Evolutionary conservation across 192 early-diverging fungal genomes (phyloP).

Genomic region (Gonapodya sp.): DNA sequence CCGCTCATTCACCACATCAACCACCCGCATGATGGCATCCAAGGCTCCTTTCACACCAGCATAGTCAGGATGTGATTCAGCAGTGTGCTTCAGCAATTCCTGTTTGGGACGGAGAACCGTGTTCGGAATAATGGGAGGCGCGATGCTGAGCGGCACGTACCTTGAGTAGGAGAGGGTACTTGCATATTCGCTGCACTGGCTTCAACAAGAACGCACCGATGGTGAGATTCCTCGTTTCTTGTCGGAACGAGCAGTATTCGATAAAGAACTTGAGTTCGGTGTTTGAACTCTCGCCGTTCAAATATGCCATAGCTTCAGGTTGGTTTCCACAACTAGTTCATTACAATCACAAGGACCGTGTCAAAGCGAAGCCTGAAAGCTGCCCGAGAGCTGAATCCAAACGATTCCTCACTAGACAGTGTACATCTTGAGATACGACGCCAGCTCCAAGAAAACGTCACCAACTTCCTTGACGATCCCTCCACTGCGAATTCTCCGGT

Average conservation of each 20-base stretch:
- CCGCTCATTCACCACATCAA: constrained; percentile 20
- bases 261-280: constrained; percentile 35
- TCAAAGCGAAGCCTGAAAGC: too few species aligned
- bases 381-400: too few species aligned
- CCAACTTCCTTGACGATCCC: background rate
- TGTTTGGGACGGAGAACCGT: background rate
- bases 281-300: constrained; percentile 32
- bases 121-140: background rate
- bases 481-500: background rate
- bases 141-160: background rate
- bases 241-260: constrained; percentile 34
- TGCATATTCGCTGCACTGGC: constrained; percentile 51
- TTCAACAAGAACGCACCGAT: constrained; percentile 41
- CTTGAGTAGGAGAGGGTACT: constrained; percentile 44
- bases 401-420: constrained; percentile 1
- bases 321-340: constrained; percentile 43
- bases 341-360: too few species aligned
- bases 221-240: constrained; percentile 41
- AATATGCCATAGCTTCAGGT: constrained; percentile 37
- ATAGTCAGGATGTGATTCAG: constrained; percentile 18
- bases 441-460: background rate
- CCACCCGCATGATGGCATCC: constrained; percentile 16
- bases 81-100: constrained; percentile 35
- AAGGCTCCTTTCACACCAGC: constrained; percentile 18
- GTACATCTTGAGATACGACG: background rate